Evolutionary conservation across 2,329 filamentous ascomycete genomes (phyloP), one percentile per base, ranked within the genome.

Genomic region (Colletotrichum sp.): DNA sequence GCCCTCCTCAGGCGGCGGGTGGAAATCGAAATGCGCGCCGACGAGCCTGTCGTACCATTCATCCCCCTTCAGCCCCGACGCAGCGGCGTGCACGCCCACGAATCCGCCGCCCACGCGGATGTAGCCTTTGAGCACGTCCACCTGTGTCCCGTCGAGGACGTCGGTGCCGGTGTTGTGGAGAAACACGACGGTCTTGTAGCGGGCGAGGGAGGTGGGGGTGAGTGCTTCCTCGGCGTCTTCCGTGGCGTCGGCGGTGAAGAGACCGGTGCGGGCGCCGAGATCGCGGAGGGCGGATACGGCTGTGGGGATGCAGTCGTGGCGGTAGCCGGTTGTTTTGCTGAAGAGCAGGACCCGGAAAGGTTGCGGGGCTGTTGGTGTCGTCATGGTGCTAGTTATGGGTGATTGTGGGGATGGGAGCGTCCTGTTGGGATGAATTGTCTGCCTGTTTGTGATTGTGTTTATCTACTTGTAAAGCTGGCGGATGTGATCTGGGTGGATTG

Each of bases 11-110:
- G 85, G 83, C 38, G 80, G 79, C 2, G 85, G 85, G 67, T 87
- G 85, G 21, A 81, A 78, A 8, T 82, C 80, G 55, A 87, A 87
- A 3, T 83, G 80, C 15, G 80, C 84, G 34, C 85, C 85, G 34
- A 87, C 79, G 18, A 87, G 80, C 6, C 78, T 78, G 18, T 81
- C 83, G 73, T 87, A 87, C 83, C 83, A 86, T 4, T 80, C 79
- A 9, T 81, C 79, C 0, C 79, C 80, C 16, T 77, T 77, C 78
- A 87, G 81, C 12, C 80, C 85, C 3, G 80, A 79, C 4, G 83
- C 79, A 2, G 85, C 85, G 36, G 83, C 83, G 76, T 88, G 85
- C n/a, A 87, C 80, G 26, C 81, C 85, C 1, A 87, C 84, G 52
- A 87, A 79, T 3, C 85, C 84, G 24, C 84, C 83, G 15, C 86